Evolutionary conservation across 1,284 basidiomycete species (phyloP), one percentile per base, ranked within the genome.

Genomic region (Cutaneotrichosporon sp.): DNA sequence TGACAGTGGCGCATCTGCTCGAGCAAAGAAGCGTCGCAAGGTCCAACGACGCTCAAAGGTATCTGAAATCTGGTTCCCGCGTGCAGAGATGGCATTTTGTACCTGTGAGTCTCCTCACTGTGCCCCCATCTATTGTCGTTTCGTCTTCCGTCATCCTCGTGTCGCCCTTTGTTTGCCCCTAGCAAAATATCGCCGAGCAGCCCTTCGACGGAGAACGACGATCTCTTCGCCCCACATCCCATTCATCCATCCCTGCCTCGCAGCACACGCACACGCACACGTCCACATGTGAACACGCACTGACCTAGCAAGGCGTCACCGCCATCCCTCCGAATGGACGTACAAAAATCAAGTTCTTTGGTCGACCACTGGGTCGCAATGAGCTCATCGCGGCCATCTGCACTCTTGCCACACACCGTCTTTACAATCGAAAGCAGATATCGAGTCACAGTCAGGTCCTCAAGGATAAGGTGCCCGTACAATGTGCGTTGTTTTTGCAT

Each of bases 381-480:
- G 78, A 79, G 61, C 71, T 79, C 39, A 79, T 79, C 58, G 77
- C 75, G 24, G 71, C 77, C 54, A 78, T 79, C 55, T 77, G 79
- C 45, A 66, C 73, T 20, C 69, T 78, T 33, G 72, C 75, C 51
- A 78, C 78, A 5, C 71, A 66, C 59, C 72, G 64, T 59, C 16
- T 59, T 11, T 65, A 70, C 48, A 61, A 67, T 24, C 59, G 74
- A 19, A 76, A 76, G 57, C 72, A 74, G 51, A 71, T 76, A 35
- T 74, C 72, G 33, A 68, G 65, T 27, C 74, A 76, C 53, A 66
- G 70, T 33, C 74, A 76, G 48, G 73, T 75, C 9, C 61, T 75
- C 43, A 73, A 74, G 60, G 67, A 72, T 43, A 61, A 64, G 35
- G 61, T 60, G 14, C 59, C 59, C 2, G 44, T 26, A n/a, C 52